These are phyloP conservation scores for Verticillium dahliae DNA, from an alignment of 2,329 filamentous ascomycete species.

Conservation along the genomic window DNA sequence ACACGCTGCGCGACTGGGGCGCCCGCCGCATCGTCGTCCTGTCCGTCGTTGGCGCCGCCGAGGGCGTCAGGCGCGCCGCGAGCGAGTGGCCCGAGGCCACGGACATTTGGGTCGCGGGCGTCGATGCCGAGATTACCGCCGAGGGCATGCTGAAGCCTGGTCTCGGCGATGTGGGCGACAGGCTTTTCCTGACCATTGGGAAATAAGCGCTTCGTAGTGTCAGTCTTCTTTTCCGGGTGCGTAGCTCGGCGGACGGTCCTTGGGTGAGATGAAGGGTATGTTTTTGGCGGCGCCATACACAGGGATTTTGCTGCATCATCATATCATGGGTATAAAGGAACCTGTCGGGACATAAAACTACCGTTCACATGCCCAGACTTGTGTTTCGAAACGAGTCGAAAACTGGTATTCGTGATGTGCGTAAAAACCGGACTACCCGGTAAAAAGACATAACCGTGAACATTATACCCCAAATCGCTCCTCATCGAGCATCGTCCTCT, in stretches of 20 bases:
- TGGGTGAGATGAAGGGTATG: background rate
- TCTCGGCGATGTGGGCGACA: conserved; percentile 83
- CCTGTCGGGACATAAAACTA: background rate
- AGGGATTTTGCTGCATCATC: background rate
- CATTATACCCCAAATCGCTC: conserved; percentile 33
- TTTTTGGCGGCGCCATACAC: background rate
- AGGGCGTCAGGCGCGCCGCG: conserved; percentile 67
- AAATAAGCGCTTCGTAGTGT: conserved; percentile 44
- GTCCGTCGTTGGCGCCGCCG: conserved; percentile 64
- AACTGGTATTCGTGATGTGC: too few species aligned
- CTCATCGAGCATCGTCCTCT: conserved; percentile 74
- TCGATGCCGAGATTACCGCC: conserved; percentile 69
- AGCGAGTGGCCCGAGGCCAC: conserved; percentile 71
- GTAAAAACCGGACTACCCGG: too few species aligned
- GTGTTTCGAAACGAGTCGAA: too few species aligned
- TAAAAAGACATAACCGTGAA: background rate
- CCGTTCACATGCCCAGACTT: too few species aligned
- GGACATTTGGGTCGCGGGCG: conserved; percentile 74
- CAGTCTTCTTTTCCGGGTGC: too few species aligned
- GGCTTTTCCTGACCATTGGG: conserved; percentile 81
- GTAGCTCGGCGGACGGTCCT: background rate
- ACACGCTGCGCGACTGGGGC: conserved; percentile 85
- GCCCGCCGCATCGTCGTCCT: conserved; percentile 75
- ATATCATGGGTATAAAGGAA: background rate
- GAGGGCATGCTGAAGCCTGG: conserved; percentile 88